A percentile compares a stretch with the other conserved stretches of the same genome.
Conservation (phyloP, 768 basidiomycete species). For the Tephrocybe sp. region DNA sequence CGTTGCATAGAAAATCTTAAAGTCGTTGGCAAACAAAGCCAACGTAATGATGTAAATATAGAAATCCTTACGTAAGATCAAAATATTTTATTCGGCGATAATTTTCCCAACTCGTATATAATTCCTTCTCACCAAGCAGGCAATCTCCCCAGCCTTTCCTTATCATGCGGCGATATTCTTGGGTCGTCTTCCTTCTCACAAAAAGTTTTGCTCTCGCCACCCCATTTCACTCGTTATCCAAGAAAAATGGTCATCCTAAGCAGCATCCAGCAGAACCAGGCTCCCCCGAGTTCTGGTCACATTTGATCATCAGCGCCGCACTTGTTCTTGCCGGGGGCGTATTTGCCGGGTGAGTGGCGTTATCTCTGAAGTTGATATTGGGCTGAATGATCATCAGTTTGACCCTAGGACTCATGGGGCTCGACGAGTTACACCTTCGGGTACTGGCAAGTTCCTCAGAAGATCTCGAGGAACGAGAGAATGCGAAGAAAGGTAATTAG, state of each 20-base stretch:
- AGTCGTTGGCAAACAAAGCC: constrained; percentile 12
- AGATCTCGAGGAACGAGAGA: constrained; percentile 59
- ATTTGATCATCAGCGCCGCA: constrained; percentile 59
- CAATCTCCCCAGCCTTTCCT: not conserved
- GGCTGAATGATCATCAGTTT: constrained; percentile 46
- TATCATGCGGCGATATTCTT: constrained; percentile 14
- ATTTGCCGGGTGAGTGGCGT: constrained; percentile 75
- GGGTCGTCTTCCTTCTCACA: constrained; percentile 6
- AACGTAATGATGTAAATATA: constrained; percentile 7
- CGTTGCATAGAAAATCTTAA: constrained; percentile 8
- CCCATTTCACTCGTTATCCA: constrained; percentile 4
- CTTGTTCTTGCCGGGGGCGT: constrained; percentile 87
- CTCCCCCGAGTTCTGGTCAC: constrained; percentile 71
- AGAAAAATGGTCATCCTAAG: not conserved
- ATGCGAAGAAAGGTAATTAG: constrained; percentile 64
- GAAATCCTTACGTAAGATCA: constrained; percentile 11
- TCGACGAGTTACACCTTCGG: constrained; percentile 87
- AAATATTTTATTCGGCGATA: not conserved
- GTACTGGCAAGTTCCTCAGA: constrained; percentile 83
- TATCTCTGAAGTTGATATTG: not conserved
- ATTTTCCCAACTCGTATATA: not conserved
- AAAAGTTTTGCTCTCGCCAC: constrained; percentile 8
- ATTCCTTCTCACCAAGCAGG: too few species aligned
- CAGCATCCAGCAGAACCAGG: constrained; percentile 29
- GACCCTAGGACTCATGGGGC: constrained; percentile 90